A percentile compares a stretch with the other conserved stretches of the same genome.
Conservation (phyloP, 257 asterid species). For the Solanum lignicaule region DNA sequence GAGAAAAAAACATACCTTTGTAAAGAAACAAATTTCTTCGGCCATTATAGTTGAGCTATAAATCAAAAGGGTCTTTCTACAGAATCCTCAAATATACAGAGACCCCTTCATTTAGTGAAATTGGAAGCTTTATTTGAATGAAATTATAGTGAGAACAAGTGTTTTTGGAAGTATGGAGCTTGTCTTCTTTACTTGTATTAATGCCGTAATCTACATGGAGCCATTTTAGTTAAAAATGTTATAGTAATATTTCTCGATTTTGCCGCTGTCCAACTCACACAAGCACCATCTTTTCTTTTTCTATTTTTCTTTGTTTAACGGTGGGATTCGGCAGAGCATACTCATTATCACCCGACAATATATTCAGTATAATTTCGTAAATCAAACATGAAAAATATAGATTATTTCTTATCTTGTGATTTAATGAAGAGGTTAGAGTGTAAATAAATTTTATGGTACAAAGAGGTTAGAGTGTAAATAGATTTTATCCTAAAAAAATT, state of each 20-base stretch:
- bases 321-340: background rate
- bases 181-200: background rate
- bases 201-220: background rate
- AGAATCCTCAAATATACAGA: constrained; percentile 14
- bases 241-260: background rate
- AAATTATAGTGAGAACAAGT: background rate
- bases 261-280: background rate
- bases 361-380: background rate
- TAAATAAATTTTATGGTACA: too few species aligned
- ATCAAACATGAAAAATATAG: accelerated
- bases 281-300: background rate
- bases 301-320: background rate
- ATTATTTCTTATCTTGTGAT: background rate
- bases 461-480: background rate
- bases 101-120: background rate
- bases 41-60: constrained; percentile 35
- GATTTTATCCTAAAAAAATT: background rate
- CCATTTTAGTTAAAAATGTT: background rate
- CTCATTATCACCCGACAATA: background rate
- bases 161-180: background rate
- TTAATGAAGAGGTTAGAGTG: background rate
- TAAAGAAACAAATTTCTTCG: constrained; percentile 62
- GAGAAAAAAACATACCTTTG: constrained; percentile 47
- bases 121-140: background rate
- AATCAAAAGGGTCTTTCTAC: constrained; percentile 11